Evolutionary conservation across 2,329 filamentous ascomycete species (phyloP), one percentile per base, ranked within the genome.

Genomic region (Xylariaceae sp.): DNA sequence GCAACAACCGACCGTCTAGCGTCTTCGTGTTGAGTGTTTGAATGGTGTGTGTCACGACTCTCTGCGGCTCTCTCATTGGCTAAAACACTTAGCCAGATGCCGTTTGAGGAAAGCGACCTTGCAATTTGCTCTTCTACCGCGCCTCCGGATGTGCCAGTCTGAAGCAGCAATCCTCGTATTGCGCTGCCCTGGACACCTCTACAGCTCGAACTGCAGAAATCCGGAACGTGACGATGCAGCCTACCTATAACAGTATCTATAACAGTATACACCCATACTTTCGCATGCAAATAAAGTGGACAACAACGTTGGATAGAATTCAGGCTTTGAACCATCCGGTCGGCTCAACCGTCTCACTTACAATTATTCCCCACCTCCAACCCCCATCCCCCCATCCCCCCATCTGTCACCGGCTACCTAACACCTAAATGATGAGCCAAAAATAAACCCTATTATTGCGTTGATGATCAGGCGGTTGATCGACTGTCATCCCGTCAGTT

Each of bases 81-180:
- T 29, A 20, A 52, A 32, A 51, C 29, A 18, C 48, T 43, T 47
- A 41, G 54, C 61, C 61, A 64, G 60, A 66, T 68, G 54, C 66
- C 66, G n/a, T 54, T 64, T 68, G 52, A 48, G 65, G 66, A 63
- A 67, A 67, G 49, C 57, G 52, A 56, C 44, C 47, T 56, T 49
- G 48, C 50, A 51, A 55, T 60, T 41, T n/a, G 29, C 46, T 14
- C 32, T 37, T 50, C 58, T 58, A 29, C 54, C 40, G 46, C 42
- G 37, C 29, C 48, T 45, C 29, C 55, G 44, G 26, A 14, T 41
- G 41, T 44, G 49, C 56, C 54, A 52, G 41, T 48, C 47, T 48
- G 48, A 50, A 44, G 56, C 52, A 46, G 29, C 44, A 52, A 54
- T 60, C 43, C 60, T 62, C 60, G 60, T 62, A 62, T 62, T 62